phyloP scores from a whole-genome alignment of 345 rosid species.

The Camelina laxa region DNA sequence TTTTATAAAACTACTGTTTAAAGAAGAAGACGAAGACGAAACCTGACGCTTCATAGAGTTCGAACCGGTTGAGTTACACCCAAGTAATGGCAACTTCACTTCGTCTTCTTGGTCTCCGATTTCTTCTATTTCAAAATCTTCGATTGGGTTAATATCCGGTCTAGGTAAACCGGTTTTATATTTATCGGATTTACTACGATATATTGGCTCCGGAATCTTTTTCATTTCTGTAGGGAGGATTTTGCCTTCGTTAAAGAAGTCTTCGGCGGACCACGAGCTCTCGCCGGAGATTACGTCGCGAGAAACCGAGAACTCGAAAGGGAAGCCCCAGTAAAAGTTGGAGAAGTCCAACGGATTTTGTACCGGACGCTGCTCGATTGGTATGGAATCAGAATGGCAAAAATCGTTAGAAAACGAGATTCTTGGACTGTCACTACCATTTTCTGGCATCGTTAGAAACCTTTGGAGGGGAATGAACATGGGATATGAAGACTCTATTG shows the following conservation, averaged over 20 bases:
- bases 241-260: conserved; percentile 53
- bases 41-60: conserved; percentile 30
- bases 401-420: too few relatives aligned
- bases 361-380: too few relatives aligned
- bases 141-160: not conserved
- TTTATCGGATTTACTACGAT: not conserved
- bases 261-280: conserved; percentile 52
- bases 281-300: conserved; percentile 29
- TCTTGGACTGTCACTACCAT: too few relatives aligned
- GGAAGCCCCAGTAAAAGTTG: too few relatives aligned
- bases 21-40: conserved; percentile 27
- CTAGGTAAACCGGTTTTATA: not conserved
- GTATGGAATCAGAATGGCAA: too few relatives aligned
- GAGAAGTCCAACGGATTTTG: too few relatives aligned
- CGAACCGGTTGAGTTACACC: conserved; percentile 54
- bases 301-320: too few relatives aligned
- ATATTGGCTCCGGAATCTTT: conserved; percentile 16
- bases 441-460: too few relatives aligned
- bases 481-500: too few relatives aligned
- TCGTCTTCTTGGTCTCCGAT: conserved; percentile 5
- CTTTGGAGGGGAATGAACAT: not conserved
- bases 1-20: conserved; percentile 44
- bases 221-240: conserved; percentile 53
- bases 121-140: conserved; percentile 23
- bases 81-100: conserved; percentile 53